Conservation (phyloP, 1,284 basidiomycete species). For the Grifola frondosa region DNA sequence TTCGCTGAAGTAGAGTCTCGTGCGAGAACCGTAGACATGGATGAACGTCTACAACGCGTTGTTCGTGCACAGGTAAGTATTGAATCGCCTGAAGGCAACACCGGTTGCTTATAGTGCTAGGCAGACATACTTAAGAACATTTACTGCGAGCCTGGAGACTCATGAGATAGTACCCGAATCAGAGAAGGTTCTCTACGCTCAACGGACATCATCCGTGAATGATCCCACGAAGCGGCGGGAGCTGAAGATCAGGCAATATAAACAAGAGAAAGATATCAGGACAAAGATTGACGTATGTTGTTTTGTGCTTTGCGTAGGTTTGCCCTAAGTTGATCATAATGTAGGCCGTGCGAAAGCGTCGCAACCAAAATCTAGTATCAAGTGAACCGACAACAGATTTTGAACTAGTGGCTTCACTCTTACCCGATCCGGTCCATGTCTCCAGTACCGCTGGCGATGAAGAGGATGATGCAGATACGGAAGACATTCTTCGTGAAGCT, state of each 20-base stretch:
- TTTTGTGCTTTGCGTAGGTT: neutral
- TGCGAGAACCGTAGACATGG: constrained; percentile 55
- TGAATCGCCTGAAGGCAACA: too few species aligned
- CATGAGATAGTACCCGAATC: constrained; percentile 70
- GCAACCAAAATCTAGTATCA: constrained; percentile 36
- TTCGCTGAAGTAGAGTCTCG: constrained; percentile 72
- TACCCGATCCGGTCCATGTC: constrained; percentile 40
- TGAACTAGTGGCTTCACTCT: constrained; percentile 60
- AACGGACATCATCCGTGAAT: constrained; percentile 44
- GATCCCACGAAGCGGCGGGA: constrained; percentile 77
- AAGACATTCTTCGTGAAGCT: constrained; percentile 65
- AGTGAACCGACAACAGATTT: constrained; percentile 46
- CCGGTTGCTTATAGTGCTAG: constrained; percentile 1
- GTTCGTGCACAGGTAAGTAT: constrained; percentile 59
- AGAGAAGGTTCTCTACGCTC: constrained; percentile 56
- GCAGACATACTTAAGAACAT: constrained; percentile 60
- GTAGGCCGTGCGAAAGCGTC: constrained; percentile 56
- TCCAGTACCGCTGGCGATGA: constrained; percentile 44
- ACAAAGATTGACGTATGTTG: constrained; percentile 62
- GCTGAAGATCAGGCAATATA: constrained; percentile 85
- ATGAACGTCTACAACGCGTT: constrained; percentile 60
- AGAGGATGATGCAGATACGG: constrained; percentile 58
- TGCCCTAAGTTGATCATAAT: neutral
- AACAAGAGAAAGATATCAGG: constrained; percentile 78
- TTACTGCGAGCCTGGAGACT: constrained; percentile 57